Base-by-base conservation (phyloP, 805 yeast genomes). In the Saccharomyces cerevisiae region DNA sequence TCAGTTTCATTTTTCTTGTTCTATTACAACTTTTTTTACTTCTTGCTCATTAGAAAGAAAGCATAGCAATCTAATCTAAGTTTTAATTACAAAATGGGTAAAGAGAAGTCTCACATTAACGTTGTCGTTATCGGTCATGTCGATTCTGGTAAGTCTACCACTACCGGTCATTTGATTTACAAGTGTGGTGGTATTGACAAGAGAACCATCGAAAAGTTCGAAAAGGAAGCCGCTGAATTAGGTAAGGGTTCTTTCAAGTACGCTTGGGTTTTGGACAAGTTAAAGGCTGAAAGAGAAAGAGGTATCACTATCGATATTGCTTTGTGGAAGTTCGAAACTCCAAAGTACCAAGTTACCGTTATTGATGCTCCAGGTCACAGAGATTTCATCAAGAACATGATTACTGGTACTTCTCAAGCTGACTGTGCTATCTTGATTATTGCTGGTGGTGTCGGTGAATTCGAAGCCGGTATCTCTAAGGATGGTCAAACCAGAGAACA, bases 81-180 rank as follows among this genome's bases (percentile, higher is more conserved):
- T 27, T n/a, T n/a, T 22, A 46, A 28, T 21, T 46, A 28, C 48
- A 61, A 73, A 63, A 68, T 68, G 96, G 96, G 96, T 85, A 89
- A 89, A 80, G 96, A 84, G 75, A 91, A 92, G 86, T 74, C 82
- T 80, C 98, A 92, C 88, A 88, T 92, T 83, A 92, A 92, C 96
- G 96, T 92, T 82, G 99, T 92, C 79, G 98, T 92, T 77, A 92
- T 92, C 79, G 99, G 98, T 81, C 98, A 92, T 96, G 99, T 94
- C 98, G 99, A 92, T 82, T 91, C 97, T 73, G 94, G 94, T 82
- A 87, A 89, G 83, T 92, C 97, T 64, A 92, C 97, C 76, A 91
- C 97, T 80, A 91, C 98, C 78, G 97, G 97, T 80, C 97, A 91
- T 86, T 87, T 91, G 81, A 90, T 91, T 76, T 91, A 77, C 96